A percentile compares a stretch with the other conserved stretches of the same genome.
These are phyloP conservation scores for Cerrena zonata DNA, from an alignment of 1,284 basidiomycete genomes.

Conservation along the genomic window DNA sequence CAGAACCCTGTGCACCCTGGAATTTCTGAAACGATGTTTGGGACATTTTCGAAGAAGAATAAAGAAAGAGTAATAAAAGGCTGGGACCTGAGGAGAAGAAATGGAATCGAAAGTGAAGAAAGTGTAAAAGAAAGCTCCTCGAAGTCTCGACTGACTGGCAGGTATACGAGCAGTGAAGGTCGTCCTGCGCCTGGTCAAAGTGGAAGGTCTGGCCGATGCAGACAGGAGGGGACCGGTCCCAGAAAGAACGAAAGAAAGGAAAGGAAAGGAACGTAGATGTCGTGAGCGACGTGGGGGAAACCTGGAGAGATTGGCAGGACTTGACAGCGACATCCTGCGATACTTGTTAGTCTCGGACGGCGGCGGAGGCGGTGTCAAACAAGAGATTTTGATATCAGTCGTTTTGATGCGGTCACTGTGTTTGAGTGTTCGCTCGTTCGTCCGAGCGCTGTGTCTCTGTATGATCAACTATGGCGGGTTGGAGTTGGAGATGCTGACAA, in stretches of 20 bases:
- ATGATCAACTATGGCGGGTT: too few species aligned
- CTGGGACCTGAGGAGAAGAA: slow-evolving; percentile 11
- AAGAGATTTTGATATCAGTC: not conserved
- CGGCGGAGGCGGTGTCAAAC: slow-evolving; percentile 13
- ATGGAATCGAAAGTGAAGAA: slow-evolving; percentile 20
- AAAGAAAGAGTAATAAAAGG: slow-evolving; percentile 9
- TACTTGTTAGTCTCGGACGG: slow-evolving; percentile 5
- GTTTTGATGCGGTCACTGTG: not conserved
- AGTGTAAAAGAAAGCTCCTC: slow-evolving; percentile 23
- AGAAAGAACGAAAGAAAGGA: slow-evolving; percentile 30
- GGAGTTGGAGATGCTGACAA: not conserved
- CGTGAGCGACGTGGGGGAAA: slow-evolving; percentile 10
- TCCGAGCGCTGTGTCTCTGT: too few species aligned
- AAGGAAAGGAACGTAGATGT: slow-evolving; percentile 16
- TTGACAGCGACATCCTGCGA: slow-evolving; percentile 8
- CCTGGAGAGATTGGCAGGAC: slow-evolving; percentile 8
- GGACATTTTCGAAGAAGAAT: slow-evolving; percentile 18
- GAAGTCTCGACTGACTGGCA: too few species aligned
- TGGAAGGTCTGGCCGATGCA: slow-evolving; percentile 34
- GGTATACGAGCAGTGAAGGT: slow-evolving; percentile 26
- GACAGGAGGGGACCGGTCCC: slow-evolving; percentile 39
- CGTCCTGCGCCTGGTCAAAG: slow-evolving; percentile 32
- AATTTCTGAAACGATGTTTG: slow-evolving; percentile 15
- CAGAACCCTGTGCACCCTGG: slow-evolving; percentile 29
- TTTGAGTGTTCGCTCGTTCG: too few species aligned